Percentiles rank a stretch among this genome's conserved stretches.
Evolutionary conservation across 1,284 basidiomycete genomes (phyloP).

Genomic region (Tylopilus orsonianus): DNA sequence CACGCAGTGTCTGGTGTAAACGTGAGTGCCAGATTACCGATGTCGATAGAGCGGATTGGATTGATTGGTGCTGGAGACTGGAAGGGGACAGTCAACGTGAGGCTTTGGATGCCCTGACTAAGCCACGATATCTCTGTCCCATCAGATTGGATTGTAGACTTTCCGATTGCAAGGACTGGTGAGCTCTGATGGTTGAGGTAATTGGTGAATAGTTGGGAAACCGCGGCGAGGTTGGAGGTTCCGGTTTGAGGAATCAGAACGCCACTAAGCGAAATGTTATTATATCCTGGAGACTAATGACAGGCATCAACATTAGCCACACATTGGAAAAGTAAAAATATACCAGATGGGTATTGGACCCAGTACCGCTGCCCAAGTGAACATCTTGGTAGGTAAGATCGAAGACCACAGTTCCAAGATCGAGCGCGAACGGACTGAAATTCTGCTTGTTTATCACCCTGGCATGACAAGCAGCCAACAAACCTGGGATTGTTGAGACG

Average conservation of each 20-base stretch:
- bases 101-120: constrained; percentile 56
- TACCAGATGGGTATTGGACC: constrained; percentile 52
- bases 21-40: constrained; percentile 60
- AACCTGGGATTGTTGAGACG: constrained; percentile 65
- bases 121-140: constrained; percentile 67
- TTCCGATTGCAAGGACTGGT: constrained; percentile 60
- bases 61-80: constrained; percentile 54
- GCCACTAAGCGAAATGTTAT: constrained; percentile 64
- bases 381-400: constrained; percentile 61
- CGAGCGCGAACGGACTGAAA: constrained; percentile 63
- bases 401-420: constrained; percentile 71
- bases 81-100: constrained; percentile 64
- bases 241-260: constrained; percentile 56
- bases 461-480: not conserved
- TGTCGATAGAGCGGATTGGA: constrained; percentile 68
- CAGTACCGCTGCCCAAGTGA: constrained; percentile 59
- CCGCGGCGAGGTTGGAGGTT: constrained; percentile 45
- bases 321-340: constrained; percentile 10
- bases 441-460: constrained; percentile 1
- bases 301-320: not conserved
- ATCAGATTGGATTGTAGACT: constrained; percentile 56
- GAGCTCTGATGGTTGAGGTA: constrained; percentile 70
- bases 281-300: constrained; percentile 50
- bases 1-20: constrained; percentile 62
- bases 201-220: constrained; percentile 70